Percentiles rank a stretch among this genome's conserved stretches.
phyloP scores from a whole-genome alignment of 192 early-diverging fungal species.

The Chytriomyces sp. region DNA sequence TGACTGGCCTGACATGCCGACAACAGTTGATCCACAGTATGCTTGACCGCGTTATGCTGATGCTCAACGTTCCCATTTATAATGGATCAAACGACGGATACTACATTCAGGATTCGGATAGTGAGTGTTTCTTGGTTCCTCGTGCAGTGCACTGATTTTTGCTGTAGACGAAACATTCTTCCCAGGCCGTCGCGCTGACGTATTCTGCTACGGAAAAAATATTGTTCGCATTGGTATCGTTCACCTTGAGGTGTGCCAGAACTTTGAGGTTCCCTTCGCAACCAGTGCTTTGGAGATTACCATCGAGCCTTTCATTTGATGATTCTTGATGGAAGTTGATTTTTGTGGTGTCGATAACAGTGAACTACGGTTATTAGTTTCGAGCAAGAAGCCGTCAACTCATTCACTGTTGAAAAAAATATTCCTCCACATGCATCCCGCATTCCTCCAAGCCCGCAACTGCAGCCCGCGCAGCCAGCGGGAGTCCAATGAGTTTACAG shows the following conservation, averaged over 20 bases:
- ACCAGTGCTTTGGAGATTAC: conserved; percentile 91
- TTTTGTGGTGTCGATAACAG: no score
- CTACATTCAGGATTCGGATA: conserved; percentile 75
- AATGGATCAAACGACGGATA: conserved; percentile 65
- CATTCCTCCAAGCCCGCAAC: no score
- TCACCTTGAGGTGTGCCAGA: conserved; percentile 85
- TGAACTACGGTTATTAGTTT: no score
- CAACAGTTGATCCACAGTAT: conserved; percentile 83
- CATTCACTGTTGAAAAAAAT: no score
- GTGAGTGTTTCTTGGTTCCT: conserved; percentile 46
- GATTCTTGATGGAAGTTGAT: no score
- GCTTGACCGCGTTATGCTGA: conserved; percentile 84
- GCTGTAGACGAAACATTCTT: conserved; percentile 79
- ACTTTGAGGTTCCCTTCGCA: conserved; percentile 87
- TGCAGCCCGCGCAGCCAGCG: no score
- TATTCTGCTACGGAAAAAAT: conserved; percentile 62
- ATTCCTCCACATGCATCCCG: no score
- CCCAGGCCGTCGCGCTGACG: conserved; percentile 87
- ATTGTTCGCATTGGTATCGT: conserved; percentile 91
- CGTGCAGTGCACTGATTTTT: background rate
- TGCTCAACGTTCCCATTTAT: conserved; percentile 62
- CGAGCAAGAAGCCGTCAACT: no score
- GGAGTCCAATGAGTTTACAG: no score
- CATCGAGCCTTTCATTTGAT: conserved; percentile 89
- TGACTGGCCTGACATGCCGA: background rate